phyloP scores from a whole-genome alignment of 1,284 basidiomycete species.

The Puccinia sorghi region DNA sequence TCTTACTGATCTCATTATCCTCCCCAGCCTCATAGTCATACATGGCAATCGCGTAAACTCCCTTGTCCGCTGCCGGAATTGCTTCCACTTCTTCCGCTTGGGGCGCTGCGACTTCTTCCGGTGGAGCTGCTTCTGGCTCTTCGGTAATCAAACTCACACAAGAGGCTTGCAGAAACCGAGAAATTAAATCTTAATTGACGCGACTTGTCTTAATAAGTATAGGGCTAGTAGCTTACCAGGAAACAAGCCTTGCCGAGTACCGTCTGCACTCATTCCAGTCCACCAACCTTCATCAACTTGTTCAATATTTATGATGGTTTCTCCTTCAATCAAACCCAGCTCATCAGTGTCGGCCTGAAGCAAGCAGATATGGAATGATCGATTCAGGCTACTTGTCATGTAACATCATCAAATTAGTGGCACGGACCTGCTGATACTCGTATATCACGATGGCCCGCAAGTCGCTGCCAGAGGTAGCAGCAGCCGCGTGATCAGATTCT shows the following conservation, averaged over 20 bases:
- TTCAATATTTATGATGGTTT: slow-evolving; percentile 76
- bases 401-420: no score
- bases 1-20: slow-evolving; percentile 58
- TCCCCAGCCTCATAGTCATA: slow-evolving; percentile 58
- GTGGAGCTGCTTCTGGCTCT: not conserved
- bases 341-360: slow-evolving; percentile 72
- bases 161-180: not conserved
- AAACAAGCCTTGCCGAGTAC: slow-evolving; percentile 70
- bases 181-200: not conserved
- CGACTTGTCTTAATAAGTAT: not conserved
- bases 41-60: slow-evolving; percentile 54
- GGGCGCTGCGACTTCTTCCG: slow-evolving; percentile 56
- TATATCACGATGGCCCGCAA: slow-evolving; percentile 66
- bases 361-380: slow-evolving; percentile 55
- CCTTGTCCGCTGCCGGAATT: slow-evolving; percentile 71
- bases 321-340: slow-evolving; percentile 74
- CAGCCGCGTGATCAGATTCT: slow-evolving; percentile 31
- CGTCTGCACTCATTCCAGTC: slow-evolving; percentile 69
- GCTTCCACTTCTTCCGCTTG: slow-evolving; percentile 60
- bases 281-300: slow-evolving; percentile 70
- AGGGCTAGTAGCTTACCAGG: slow-evolving; percentile 63
- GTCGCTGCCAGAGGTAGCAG: slow-evolving; percentile 50
- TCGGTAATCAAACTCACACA: slow-evolving; percentile 31
- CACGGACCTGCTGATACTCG: slow-evolving; percentile 67
- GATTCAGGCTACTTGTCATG: slow-evolving; percentile 52